Conservation (phyloP, 306 rosid genomes). For the Inga oerstediana region DNA sequence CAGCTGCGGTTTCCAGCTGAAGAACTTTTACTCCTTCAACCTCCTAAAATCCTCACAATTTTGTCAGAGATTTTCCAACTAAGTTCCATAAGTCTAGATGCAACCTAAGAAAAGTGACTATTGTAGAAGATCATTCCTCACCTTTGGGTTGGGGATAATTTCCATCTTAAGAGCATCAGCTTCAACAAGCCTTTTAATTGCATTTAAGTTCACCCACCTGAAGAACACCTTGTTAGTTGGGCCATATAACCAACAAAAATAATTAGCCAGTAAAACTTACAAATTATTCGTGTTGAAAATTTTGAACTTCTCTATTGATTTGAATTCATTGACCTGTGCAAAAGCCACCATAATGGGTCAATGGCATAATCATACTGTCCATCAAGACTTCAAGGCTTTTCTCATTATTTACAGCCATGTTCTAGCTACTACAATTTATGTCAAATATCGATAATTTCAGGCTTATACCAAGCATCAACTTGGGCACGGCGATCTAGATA, state of each 20-base stretch:
- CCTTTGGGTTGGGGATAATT: conserved; percentile 99
- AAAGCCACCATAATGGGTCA: conserved; percentile 39
- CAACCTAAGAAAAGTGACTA: conserved; percentile 20
- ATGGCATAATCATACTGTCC: conserved; percentile 25
- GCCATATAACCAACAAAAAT: conserved; percentile 27
- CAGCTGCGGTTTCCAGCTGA: conserved; percentile 99
- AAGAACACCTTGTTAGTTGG: conserved; percentile 39
- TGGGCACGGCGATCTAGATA: not conserved
- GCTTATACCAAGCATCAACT: not conserved
- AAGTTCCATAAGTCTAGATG: conserved; percentile 29
- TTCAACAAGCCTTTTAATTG: conserved; percentile 90
- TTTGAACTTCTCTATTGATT: conserved; percentile 97
- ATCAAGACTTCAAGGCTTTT: conserved; percentile 11
- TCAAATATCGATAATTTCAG: not conserved
- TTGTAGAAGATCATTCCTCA: conserved; percentile 33
- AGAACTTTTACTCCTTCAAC: conserved; percentile 94
- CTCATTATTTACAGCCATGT: conserved; percentile 17
- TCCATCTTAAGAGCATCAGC: conserved; percentile 95
- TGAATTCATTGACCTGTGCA: conserved; percentile 87
- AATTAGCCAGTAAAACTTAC: conserved; percentile 56
- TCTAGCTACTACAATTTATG: not conserved
- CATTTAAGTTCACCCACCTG: conserved; percentile 95
- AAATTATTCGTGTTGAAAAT: conserved; percentile 97
- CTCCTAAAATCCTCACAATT: conserved; percentile 57
- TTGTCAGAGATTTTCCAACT: conserved; percentile 27